Conservation (phyloP, 495 filamentous ascomycete genomes). For the Aspergillus steynii region DNA sequence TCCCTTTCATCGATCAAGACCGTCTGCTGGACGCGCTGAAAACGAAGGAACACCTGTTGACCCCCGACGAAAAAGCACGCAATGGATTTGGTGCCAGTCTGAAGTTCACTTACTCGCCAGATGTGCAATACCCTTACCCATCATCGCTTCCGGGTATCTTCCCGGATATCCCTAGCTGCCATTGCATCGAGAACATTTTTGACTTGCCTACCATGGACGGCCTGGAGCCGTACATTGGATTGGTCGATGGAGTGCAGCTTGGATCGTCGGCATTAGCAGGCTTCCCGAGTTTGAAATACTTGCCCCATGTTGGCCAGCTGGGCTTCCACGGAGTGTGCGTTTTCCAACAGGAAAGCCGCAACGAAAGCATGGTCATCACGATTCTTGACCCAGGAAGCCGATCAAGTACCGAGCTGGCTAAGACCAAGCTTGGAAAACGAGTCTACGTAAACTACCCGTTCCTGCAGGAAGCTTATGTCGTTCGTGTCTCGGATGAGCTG, state of each 20-base stretch:
- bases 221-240: slow-evolving; percentile 77
- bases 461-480: slow-evolving; percentile 88
- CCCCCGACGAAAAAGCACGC: slow-evolving; percentile 70
- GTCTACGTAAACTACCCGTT: slow-evolving; percentile 96
- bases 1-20: slow-evolving; percentile 95
- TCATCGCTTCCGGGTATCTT: slow-evolving; percentile 89
- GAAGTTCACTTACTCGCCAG: slow-evolving; percentile 85
- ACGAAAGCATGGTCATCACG: slow-evolving; percentile 94
- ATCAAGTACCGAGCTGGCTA: slow-evolving; percentile 69
- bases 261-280: slow-evolving; percentile 81
- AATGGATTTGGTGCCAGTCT: slow-evolving; percentile 91
- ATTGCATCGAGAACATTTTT: slow-evolving; percentile 91
- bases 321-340: slow-evolving; percentile 92
- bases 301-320: slow-evolving; percentile 75
- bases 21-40: slow-evolving; percentile 82
- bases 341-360: slow-evolving; percentile 96
- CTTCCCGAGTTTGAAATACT: slow-evolving; percentile 83
- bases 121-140: slow-evolving; percentile 75
- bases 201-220: slow-evolving; percentile 93
- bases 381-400: slow-evolving; percentile 71
- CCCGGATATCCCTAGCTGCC: slow-evolving; percentile 82
- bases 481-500: slow-evolving; percentile 87
- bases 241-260: slow-evolving; percentile 85
- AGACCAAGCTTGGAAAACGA: slow-evolving; percentile 75
- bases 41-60: slow-evolving; percentile 74